phyloP scores from a whole-genome alignment of 768 basidiomycete genomes.

The Suillus alpinus region DNA sequence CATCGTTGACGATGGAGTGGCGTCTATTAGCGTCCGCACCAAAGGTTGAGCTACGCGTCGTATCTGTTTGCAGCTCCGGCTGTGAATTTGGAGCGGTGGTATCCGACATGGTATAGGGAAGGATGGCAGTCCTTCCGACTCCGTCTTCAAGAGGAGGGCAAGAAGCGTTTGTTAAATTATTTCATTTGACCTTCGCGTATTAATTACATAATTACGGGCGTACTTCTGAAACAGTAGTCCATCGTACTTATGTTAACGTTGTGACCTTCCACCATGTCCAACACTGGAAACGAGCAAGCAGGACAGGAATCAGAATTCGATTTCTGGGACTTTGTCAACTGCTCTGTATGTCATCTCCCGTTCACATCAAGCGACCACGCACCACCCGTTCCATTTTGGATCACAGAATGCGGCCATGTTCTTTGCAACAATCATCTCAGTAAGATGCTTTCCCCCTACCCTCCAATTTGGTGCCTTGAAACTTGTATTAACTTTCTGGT shows the following conservation, averaged over 20 bases:
- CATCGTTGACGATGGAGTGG: constrained; percentile 2
- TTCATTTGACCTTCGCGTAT: neutral
- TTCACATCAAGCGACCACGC: constrained; percentile 52
- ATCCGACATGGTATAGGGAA: neutral
- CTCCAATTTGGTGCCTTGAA: constrained; percentile 13
- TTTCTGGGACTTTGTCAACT: constrained; percentile 81
- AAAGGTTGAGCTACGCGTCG: neutral
- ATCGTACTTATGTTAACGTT: neutral
- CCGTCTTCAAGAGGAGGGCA: neutral
- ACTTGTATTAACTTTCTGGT: constrained; percentile 1
- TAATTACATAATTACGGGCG: neutral
- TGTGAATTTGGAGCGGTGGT: neutral
- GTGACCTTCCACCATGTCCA: neutral
- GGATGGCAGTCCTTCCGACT: neutral
- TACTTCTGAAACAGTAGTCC: neutral
- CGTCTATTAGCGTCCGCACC: neutral
- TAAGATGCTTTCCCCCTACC: constrained; percentile 30
- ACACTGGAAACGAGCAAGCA: constrained; percentile 6
- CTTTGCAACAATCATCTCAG: constrained; percentile 85
- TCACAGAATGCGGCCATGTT: constrained; percentile 86
- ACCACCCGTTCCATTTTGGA: constrained; percentile 76
- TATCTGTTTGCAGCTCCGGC: too few relatives aligned
- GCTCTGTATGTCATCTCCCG: constrained; percentile 66
- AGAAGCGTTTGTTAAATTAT: neutral
- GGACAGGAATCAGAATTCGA: constrained; percentile 39